phyloP scores from a whole-genome alignment of 1,284 basidiomycete genomes.

The Moesziomyces globuligerus region DNA sequence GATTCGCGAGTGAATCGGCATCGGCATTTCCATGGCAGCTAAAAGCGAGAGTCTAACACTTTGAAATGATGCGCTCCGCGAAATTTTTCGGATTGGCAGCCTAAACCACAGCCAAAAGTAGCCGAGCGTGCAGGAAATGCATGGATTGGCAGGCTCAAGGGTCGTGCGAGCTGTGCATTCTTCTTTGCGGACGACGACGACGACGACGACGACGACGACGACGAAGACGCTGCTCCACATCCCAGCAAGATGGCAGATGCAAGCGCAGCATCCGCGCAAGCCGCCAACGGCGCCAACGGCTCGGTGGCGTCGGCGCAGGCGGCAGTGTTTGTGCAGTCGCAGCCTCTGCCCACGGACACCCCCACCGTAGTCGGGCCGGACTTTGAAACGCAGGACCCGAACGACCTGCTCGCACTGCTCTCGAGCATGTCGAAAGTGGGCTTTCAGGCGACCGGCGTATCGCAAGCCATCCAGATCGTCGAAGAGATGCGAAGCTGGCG shows the following conservation, averaged over 20 bases:
- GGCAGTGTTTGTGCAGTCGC: conserved; percentile 52
- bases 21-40: conserved; percentile 1
- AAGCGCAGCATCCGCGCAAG: conserved; percentile 1
- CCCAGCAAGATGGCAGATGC: conserved; percentile 11
- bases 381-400: conserved; percentile 77
- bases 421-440: conserved; percentile 87
- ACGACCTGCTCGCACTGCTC: conserved; percentile 75
- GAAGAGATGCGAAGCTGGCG: conserved; percentile 76
- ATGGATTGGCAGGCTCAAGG: conserved; percentile 3
- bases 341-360: conserved; percentile 46
- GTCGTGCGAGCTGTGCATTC: conserved; percentile 29
- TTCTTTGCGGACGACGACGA: conserved; percentile 2
- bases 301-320: conserved; percentile 47
- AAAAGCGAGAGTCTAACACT: not conserved
- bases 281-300: conserved; percentile 7
- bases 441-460: conserved; percentile 92
- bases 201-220: conserved; percentile 11
- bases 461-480: conserved; percentile 87
- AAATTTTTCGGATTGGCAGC: conserved; percentile 9
- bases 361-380: conserved; percentile 81
- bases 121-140: conserved; percentile 10
- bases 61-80: not conserved
- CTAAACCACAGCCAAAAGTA: too few species aligned
- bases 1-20: too few species aligned
- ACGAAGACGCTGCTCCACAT: not conserved